Evolutionary conservation across 208 protist species (phyloP).

Genomic region (Histomonas meleagridis): DNA sequence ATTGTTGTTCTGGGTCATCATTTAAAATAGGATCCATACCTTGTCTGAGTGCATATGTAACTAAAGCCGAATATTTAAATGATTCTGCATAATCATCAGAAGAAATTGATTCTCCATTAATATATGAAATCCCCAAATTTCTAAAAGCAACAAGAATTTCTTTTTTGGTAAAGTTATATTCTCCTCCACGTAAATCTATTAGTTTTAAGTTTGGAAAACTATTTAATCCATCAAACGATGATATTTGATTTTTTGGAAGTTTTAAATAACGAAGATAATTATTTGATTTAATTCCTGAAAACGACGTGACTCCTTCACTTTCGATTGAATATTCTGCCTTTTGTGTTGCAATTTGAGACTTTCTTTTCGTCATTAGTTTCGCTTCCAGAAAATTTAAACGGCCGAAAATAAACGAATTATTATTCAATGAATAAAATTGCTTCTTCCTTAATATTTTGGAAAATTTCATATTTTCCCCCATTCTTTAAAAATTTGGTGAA

Average conservation of each 20-base stretch:
- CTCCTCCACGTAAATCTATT: background rate
- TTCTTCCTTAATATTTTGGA: no score
- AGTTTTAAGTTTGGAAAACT: background rate
- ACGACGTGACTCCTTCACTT: no score
- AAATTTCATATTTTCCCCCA: no score
- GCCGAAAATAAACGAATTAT: no score
- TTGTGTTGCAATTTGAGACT: no score
- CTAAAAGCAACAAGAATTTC: background rate
- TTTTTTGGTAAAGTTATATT: background rate
- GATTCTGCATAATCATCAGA: background rate
- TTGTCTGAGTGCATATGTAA: conserved; percentile 5
- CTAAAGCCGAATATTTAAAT: background rate
- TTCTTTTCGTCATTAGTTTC: no score
- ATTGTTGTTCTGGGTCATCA: background rate
- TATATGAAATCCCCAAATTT: background rate
- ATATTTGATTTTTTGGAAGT: background rate
- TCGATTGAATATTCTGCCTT: no score
- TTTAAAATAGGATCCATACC: background rate
- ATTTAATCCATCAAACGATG: background rate
- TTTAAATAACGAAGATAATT: background rate
- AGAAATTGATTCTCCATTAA: background rate
- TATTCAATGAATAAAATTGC: no score
- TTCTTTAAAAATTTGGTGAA: no score
- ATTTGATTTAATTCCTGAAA: background rate
- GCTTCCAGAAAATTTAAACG: no score